Base-by-base conservation (phyloP, 2,329 filamentous ascomycete species). In the Colletotrichum gloeosporioides region DNA sequence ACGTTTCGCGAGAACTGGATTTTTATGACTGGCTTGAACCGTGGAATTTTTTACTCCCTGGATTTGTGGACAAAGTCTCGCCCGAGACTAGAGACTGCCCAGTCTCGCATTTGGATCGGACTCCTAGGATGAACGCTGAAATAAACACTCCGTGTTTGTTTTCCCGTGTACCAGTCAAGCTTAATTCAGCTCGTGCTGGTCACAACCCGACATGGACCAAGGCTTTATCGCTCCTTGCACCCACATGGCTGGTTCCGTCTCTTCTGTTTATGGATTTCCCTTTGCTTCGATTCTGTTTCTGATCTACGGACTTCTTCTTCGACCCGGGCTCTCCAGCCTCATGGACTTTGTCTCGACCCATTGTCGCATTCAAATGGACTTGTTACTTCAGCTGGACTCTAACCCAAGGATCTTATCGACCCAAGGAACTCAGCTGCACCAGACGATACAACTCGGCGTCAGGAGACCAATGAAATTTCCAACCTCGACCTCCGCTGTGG, bases 201-300 rank as follows among this genome's bases (percentile, higher is more conserved):
- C 22, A 29, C 25, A 18, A 27, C 3, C n/a, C 34, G 29, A 53
- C 12, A 16, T 15, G 68, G 62, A 44, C n/a, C 29, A 16, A 10
- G 27, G 73, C 39, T 34, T 34, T 18, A 27, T 59, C 13, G 18
- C 53, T 53, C 61, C 16, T 61, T n/a, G 59, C 49, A 6, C 22
- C 63, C 18, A 49, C 63, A n/a, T 44, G 69, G 39, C 34, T 31
- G 25, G 64, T 49, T 22, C 65, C 44, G 53, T 57, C 36, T 75
- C 29, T 73, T 76, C 77, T 76, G 55, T 65, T 69, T 68, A 62
- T 74, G 75, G 77, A 62, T 76, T 76, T 31, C 68, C 71, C 36
- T 69, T 64, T 70, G 31, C 63, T 67, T 74, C 69, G 73, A 73
- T 68, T 32, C 34, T 31, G 29, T 59, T 32, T 61, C 36, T 72